Conservation (phyloP, 2,329 filamentous ascomycete genomes). For the Hypoxylon sp. region DNA sequence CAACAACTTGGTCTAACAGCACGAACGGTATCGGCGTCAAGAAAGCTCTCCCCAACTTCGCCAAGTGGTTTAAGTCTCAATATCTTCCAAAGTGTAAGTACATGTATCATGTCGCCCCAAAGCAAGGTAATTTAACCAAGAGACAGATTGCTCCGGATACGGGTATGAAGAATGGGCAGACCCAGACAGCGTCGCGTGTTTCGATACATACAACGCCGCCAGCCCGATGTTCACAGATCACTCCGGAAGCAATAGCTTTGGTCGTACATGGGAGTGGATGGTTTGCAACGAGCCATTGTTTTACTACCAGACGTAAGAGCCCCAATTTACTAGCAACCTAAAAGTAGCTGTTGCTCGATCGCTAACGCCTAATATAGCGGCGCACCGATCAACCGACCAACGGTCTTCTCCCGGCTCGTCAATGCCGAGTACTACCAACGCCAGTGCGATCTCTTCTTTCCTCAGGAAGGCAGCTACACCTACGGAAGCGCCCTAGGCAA, state of each 20-base stretch:
- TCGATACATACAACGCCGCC: conserved; percentile 60
- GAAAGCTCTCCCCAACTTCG: conserved; percentile 63
- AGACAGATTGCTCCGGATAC: conserved; percentile 51
- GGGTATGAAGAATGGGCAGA: conserved; percentile 56
- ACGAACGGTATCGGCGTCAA: conserved; percentile 61
- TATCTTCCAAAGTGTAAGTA: conserved; percentile 58
- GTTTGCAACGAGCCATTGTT: conserved; percentile 70
- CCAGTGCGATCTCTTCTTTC: conserved; percentile 66
- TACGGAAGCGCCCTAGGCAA: conserved; percentile 57
- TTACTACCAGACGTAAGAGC: conserved; percentile 61
- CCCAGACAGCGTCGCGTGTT: conserved; percentile 57
- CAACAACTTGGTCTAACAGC: conserved; percentile 25
- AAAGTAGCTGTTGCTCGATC: too few species aligned
- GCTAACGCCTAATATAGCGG: conserved; percentile 47
- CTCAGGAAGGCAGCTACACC: conserved; percentile 56
- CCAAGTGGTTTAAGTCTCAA: conserved; percentile 59
- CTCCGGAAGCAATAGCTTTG: conserved; percentile 54
- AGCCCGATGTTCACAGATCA: conserved; percentile 61
- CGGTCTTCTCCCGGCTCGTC: conserved; percentile 62
- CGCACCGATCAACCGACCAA: conserved; percentile 54
- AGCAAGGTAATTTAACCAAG: neutral
- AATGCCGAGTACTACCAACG: conserved; percentile 61
- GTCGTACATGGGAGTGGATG: conserved; percentile 68
- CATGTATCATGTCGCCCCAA: neutral
- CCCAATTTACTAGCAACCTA: too few species aligned